These are phyloP conservation scores for Taiwanofungus camphoratus DNA, from an alignment of 1,284 basidiomycete species.

Conservation along the genomic window DNA sequence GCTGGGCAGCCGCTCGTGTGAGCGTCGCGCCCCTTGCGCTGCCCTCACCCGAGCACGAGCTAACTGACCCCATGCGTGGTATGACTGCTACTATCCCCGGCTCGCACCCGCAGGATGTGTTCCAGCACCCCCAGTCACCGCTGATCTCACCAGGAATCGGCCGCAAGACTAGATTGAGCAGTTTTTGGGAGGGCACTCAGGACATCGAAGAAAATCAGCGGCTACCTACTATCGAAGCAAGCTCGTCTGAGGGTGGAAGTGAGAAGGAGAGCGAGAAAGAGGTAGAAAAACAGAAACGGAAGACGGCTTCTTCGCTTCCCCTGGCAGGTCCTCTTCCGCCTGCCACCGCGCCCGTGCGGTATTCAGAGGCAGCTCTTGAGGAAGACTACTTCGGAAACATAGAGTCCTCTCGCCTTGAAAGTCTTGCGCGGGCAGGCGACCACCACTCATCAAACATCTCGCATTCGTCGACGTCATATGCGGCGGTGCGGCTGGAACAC, in stretches of 20 bases:
- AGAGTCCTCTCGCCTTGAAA: slow-evolving; percentile 1
- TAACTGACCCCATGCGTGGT: slow-evolving; percentile 79
- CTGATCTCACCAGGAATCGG: slow-evolving; percentile 41
- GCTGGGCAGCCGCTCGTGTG: slow-evolving; percentile 72
- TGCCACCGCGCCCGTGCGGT: slow-evolving; percentile 9
- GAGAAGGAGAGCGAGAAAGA: not conserved
- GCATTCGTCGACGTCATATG: no score
- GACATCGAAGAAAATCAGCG: slow-evolving; percentile 32
- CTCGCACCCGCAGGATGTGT: slow-evolving; percentile 39
- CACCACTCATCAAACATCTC: not conserved
- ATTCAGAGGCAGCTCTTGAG: not conserved
- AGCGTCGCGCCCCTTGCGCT: slow-evolving; percentile 75
- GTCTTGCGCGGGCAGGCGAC: not conserved
- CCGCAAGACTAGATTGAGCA: slow-evolving; percentile 52
- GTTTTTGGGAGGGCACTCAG: slow-evolving; percentile 67
- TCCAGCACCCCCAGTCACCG: slow-evolving; percentile 14
- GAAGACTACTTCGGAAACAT: slow-evolving; percentile 10
- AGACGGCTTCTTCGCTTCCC: slow-evolving; percentile 1
- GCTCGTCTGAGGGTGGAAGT: slow-evolving; percentile 16
- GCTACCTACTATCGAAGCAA: slow-evolving; percentile 26
- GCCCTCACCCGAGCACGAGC: slow-evolving; percentile 83
- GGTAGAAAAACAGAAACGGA: no score
- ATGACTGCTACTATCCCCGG: slow-evolving; percentile 63
- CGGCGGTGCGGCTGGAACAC: slow-evolving; percentile 12
- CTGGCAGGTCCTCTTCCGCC: slow-evolving; percentile 5